These are phyloP conservation scores for Fonsecaea nubica DNA, from an alignment of 2,329 filamentous ascomycete species.

Conservation along the genomic window DNA sequence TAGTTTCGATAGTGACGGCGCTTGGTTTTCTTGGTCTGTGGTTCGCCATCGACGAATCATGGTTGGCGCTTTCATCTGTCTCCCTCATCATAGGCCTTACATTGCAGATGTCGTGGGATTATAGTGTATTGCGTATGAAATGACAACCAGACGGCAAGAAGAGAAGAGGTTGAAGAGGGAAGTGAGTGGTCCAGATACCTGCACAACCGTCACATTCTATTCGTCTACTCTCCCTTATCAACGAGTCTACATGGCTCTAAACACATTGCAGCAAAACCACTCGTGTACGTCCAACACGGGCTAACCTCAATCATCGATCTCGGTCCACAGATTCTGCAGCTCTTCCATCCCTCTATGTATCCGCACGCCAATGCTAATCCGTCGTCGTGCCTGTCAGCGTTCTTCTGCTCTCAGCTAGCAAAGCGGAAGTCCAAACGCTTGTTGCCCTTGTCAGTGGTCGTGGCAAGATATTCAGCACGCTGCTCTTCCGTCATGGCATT, in stretches of 20 bases:
- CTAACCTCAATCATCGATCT: not conserved
- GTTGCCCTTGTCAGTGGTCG: constrained; percentile 54
- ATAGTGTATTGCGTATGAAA: too few species aligned
- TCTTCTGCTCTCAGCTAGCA: constrained; percentile 33
- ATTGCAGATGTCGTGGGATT: too few species aligned
- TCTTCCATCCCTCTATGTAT: not conserved
- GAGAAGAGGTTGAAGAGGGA: too few species aligned
- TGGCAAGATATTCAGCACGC: constrained; percentile 54
- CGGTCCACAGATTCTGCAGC: not conserved
- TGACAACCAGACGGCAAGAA: too few species aligned
- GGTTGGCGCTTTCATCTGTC: not conserved
- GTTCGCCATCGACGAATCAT: not conserved
- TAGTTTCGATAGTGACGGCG: not conserved
- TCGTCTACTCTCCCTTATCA: too few species aligned
- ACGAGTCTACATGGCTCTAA: too few species aligned
- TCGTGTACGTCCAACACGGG: too few species aligned
- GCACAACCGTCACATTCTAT: too few species aligned
- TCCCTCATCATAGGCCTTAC: too few species aligned
- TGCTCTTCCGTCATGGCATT: constrained; percentile 54
- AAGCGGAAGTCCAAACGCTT: constrained; percentile 50
- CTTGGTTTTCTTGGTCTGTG: not conserved
- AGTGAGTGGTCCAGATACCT: too few species aligned
- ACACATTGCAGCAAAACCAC: too few species aligned
- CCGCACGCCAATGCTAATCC: not conserved
- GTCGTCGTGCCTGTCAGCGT: not conserved